These are phyloP conservation scores for Syncephalastrum racemosum DNA, from an alignment of 371 early-diverging fungal genomes.

Conservation along the genomic window DNA sequence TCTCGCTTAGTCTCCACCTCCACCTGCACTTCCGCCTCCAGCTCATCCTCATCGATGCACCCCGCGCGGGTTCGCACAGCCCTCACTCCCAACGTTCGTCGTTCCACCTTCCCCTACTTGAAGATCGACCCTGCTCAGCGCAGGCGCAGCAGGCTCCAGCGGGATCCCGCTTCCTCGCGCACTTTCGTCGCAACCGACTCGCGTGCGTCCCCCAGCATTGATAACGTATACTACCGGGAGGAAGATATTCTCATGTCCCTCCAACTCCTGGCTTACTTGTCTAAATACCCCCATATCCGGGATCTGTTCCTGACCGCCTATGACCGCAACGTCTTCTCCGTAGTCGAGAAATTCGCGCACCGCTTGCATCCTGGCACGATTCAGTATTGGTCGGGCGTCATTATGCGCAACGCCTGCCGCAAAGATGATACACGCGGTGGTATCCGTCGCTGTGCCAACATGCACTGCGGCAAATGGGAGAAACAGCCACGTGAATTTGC, in stretches of 20 bases:
- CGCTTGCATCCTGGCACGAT: conserved; percentile 63
- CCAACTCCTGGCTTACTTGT: conserved; percentile 86
- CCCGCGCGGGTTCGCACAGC: neutral
- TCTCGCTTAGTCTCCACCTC: neutral
- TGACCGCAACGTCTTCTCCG: conserved; percentile 67
- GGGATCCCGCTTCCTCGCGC: conserved; percentile 9
- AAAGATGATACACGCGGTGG: conserved; percentile 73
- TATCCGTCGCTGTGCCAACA: conserved; percentile 73
- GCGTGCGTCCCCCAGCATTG: conserved; percentile 16
- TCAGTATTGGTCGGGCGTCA: conserved; percentile 76
- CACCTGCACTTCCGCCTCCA: conserved; percentile 1
- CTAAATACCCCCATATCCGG: conserved; percentile 80
- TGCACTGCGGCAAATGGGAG: conserved; percentile 76
- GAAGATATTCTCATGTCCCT: conserved; percentile 83
- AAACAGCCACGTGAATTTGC: conserved; percentile 71
- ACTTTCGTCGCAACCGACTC: conserved; percentile 1
- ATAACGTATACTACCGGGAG: conserved; percentile 66
- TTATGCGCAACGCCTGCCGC: conserved; percentile 81
- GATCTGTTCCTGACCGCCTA: conserved; percentile 62
- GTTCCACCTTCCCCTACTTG: conserved; percentile 41
- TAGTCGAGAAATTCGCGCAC: conserved; percentile 72
- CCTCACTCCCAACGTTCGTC: conserved; percentile 14
- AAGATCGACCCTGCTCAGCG: conserved; percentile 34
- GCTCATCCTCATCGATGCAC: conserved; percentile 1
- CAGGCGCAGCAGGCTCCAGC: conserved; percentile 29